Evolutionary conservation across 2,329 filamentous ascomycete genomes (phyloP).

Genomic region (Aspergillus sclerotialis): DNA sequence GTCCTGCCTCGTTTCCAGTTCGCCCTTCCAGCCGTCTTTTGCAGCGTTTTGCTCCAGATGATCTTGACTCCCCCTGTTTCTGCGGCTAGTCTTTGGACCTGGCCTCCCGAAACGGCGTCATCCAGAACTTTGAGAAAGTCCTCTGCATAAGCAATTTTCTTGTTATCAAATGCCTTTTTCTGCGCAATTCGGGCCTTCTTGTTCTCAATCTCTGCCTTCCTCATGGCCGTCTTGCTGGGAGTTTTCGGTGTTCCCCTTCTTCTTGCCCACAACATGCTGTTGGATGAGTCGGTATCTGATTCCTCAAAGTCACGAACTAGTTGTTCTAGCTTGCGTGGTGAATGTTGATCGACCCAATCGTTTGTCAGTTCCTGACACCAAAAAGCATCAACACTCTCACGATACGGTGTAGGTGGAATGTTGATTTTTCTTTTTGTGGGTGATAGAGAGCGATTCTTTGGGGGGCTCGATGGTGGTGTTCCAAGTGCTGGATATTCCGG

Average conservation of each 20-base stretch:
- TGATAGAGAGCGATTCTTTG: slow-evolving; percentile 37
- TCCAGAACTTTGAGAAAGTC: slow-evolving; percentile 53
- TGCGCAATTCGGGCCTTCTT: slow-evolving; percentile 29
- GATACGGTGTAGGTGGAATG: slow-evolving; percentile 45
- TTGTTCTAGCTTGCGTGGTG: slow-evolving; percentile 39
- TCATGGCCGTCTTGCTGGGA: slow-evolving; percentile 32
- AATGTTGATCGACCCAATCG: slow-evolving; percentile 49
- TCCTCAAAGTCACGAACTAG: slow-evolving; percentile 27
- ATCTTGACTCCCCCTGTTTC: slow-evolving; percentile 53
- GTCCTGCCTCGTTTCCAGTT: slow-evolving; percentile 58
- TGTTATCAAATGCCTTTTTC: slow-evolving; percentile 47
- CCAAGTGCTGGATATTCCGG: slow-evolving; percentile 9
- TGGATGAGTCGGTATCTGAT: slow-evolving; percentile 25
- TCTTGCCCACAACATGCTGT: slow-evolving; percentile 7
- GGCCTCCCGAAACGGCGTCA: slow-evolving; percentile 41
- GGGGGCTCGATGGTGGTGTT: slow-evolving; percentile 40
- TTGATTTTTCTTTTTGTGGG: slow-evolving; percentile 39
- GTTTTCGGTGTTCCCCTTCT: slow-evolving; percentile 14
- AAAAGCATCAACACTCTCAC: slow-evolving; percentile 47
- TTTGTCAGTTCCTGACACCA: slow-evolving; percentile 48
- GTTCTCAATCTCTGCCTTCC: slow-evolving; percentile 29
- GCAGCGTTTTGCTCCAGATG: slow-evolving; percentile 56
- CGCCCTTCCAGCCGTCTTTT: slow-evolving; percentile 58
- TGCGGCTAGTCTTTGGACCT: slow-evolving; percentile 42
- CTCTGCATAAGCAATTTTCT: slow-evolving; percentile 47